Percentiles rank a stretch among this genome's conserved stretches.
Evolutionary conservation across 768 basidiomycete genomes (phyloP).

Genomic region (Gyrodon lividus): DNA sequence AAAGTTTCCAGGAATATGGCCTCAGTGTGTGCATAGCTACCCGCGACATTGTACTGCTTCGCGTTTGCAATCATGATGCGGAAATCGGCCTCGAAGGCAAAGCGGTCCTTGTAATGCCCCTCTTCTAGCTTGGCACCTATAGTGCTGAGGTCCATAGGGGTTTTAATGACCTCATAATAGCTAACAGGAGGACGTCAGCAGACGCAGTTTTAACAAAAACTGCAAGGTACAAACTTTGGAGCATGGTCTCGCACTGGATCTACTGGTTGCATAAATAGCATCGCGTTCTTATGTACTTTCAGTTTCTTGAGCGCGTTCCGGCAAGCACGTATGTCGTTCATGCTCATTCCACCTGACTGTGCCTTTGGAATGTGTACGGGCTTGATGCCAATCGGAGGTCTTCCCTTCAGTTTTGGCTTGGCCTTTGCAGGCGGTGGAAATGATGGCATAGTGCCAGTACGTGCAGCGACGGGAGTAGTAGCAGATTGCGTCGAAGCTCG

Average conservation of each 20-base stretch:
- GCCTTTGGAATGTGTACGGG: slow-evolving; percentile 62
- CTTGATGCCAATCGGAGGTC: slow-evolving; percentile 27
- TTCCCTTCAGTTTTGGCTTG: slow-evolving; percentile 28
- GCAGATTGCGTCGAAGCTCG: slow-evolving; percentile 19
- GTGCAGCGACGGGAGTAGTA: slow-evolving; percentile 7
- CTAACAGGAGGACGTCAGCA: slow-evolving; percentile 38
- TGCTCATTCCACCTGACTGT: slow-evolving; percentile 72
- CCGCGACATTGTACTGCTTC: slow-evolving; percentile 75
- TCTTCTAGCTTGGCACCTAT: slow-evolving; percentile 83
- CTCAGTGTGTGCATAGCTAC: slow-evolving; percentile 71
- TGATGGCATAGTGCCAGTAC: slow-evolving; percentile 23
- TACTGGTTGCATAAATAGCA: slow-evolving; percentile 84
- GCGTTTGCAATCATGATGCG: slow-evolving; percentile 86
- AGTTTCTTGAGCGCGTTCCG: slow-evolving; percentile 80
- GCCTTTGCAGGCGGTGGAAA: slow-evolving; percentile 31
- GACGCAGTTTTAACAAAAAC: slow-evolving; percentile 5
- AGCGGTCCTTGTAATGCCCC: slow-evolving; percentile 82
- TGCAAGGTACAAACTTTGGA: slow-evolving; percentile 56
- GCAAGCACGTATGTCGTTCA: slow-evolving; percentile 73
- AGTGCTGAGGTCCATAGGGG: slow-evolving; percentile 93
- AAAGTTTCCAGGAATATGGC: slow-evolving; percentile 73
- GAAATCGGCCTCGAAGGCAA: slow-evolving; percentile 84
- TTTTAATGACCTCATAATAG: slow-evolving; percentile 87
- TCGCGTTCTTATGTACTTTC: slow-evolving; percentile 67
- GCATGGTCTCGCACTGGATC: slow-evolving; percentile 93